phyloP scores from a whole-genome alignment of 2,329 filamentous ascomycete genomes.

The Cladosporium sp. region DNA sequence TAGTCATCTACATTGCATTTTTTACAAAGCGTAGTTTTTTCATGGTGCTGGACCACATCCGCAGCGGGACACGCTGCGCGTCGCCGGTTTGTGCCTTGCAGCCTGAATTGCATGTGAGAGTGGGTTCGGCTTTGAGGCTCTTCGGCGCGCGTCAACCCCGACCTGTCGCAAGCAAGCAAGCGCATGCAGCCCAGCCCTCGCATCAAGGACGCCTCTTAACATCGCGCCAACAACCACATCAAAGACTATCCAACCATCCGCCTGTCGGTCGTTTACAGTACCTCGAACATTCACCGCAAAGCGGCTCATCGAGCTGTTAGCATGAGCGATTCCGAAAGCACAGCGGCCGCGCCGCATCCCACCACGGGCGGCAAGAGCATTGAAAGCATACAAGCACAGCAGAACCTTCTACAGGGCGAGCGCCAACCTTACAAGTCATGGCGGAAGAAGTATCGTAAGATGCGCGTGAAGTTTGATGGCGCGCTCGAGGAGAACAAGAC shows the following conservation, averaged over 20 bases:
- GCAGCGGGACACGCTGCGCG: too few relatives aligned
- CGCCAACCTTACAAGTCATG: conserved; percentile 32
- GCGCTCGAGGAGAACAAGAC: conserved; percentile 75
- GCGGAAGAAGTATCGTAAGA: conserved; percentile 87
- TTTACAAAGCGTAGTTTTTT: too few relatives aligned
- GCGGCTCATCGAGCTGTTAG: background rate
- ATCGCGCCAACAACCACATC: background rate
- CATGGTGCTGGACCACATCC: too few relatives aligned
- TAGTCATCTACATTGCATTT: too few relatives aligned
- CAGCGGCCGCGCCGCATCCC: conserved; percentile 13
- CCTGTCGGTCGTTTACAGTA: background rate
- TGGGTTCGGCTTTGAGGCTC: too few relatives aligned
- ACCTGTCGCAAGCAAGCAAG: too few relatives aligned
- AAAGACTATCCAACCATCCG: background rate
- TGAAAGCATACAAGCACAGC: conserved; percentile 8
- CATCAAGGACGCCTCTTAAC: background rate
- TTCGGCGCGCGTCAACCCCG: too few relatives aligned
- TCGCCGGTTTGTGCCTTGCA: too few relatives aligned
- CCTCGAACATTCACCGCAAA: background rate
- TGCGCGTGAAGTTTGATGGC: conserved; percentile 71
- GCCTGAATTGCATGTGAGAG: too few relatives aligned
- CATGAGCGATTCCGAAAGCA: conserved; percentile 30
- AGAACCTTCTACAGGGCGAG: conserved; percentile 13
- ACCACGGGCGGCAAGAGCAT: conserved; percentile 17
- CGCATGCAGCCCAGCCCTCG: too few relatives aligned